phyloP scores from a whole-genome alignment of 306 rosid species.

The Lathyrus tuberosus region DNA sequence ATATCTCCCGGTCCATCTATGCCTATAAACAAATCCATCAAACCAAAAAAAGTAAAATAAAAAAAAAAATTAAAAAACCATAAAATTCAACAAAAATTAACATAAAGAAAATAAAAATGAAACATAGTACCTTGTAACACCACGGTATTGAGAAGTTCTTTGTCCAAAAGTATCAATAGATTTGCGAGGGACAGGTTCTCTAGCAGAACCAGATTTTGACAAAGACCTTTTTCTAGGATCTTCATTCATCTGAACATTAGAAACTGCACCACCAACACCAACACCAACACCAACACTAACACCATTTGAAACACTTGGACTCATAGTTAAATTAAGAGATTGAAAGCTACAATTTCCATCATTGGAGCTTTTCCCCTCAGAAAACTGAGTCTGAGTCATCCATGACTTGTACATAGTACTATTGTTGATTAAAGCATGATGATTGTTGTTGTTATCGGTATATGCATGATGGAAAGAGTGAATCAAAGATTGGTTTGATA shows the following conservation, averaged over 20 bases:
- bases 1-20: conserved; percentile 99
- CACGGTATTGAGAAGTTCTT: conserved; percentile 95
- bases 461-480: conserved; percentile 55
- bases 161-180: conserved; percentile 96
- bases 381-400: conserved; percentile 64
- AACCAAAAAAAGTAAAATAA: background rate
- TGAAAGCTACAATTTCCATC: conserved; percentile 57
- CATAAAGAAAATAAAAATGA: background rate
- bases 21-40: conserved; percentile 58
- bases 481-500: conserved; percentile 47
- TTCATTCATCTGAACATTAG: conserved; percentile 49
- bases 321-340: conserved; percentile 73
- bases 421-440: conserved; percentile 49
- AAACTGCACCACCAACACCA: conserved; percentile 39
- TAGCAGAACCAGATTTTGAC: conserved; percentile 51
- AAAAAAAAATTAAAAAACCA: background rate
- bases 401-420: conserved; percentile 70
- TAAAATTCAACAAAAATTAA: background rate
- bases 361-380: conserved; percentile 45
- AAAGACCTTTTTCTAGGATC: conserved; percentile 65
- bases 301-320: conserved; percentile 57
- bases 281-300: conserved; percentile 1
- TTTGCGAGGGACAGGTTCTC: conserved; percentile 85
- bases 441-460: conserved; percentile 42
- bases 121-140: conserved; percentile 76